Base-by-base conservation (phyloP, 768 basidiomycete genomes). In the Tylopilus sp. region DNA sequence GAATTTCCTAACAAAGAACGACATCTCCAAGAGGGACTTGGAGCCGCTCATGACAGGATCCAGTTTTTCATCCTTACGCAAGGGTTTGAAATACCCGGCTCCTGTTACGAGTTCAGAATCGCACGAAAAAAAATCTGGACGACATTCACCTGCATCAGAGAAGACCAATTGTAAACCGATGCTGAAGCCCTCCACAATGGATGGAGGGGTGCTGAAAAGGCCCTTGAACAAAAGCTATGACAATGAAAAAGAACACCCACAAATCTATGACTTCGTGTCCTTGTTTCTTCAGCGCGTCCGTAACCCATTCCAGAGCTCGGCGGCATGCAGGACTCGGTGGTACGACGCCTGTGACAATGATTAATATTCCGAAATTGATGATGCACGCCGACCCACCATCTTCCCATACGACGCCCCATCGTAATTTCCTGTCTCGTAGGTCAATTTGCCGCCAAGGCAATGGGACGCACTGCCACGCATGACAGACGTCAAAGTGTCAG, bases 101-200 rank as follows among this genome's bases (percentile, higher is more conserved):
- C 80, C 83, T 84, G 46, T 45, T 6, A 41, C 14, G 17, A 11
- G 28, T 22, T 56, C 14, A 47, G 45, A 26, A 38, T 22, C 11
- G n/a, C n/a, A 31, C 19, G 6, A 2, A 3, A 36, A 44, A 36
- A 30, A 37, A 14, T 19, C 6, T 22, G 4, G 19, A 43, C 6
- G 26, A 53, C 24, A 52, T 59, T 52, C 41, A 78, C 83, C 83
- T 43, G 79, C 81, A 45, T 85, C 83, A 5, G 78, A 73, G 63
- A 85, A 83, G 29, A 78, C 64, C 19, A 84, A 64, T 54, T 83
- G 78, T 56, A 83, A 76, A 11, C 78, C 82, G 28, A 80, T 72
- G 47, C 73, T 70, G 21, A 82, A 64, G n/a, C 81, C 78, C 41
- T 76, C 72, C n/a, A 68, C 57, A 24, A 83, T 72, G 45, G 74